Evolutionary conservation across 2,329 filamentous ascomycete genomes (phyloP).

Genomic region (Iodosphaeria phyllophila): DNA sequence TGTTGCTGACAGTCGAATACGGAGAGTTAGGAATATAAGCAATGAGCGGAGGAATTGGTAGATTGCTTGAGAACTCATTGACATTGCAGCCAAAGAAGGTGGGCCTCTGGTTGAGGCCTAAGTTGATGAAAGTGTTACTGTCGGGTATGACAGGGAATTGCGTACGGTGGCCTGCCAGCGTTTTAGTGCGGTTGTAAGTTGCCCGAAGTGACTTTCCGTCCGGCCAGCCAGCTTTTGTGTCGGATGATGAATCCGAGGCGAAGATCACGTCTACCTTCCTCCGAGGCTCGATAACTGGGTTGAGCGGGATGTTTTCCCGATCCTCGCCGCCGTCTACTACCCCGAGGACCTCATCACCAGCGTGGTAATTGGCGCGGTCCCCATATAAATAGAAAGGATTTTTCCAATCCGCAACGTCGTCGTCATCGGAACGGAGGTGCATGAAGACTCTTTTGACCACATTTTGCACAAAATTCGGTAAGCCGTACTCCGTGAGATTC

Average conservation of each 20-base stretch:
- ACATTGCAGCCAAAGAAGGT: conserved; percentile 48
- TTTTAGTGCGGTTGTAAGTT: neutral
- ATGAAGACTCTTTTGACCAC: neutral
- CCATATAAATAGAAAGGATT: neutral
- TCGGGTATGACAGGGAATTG: conserved; percentile 42
- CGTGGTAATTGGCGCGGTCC: conserved; percentile 13
- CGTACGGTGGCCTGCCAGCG: no score
- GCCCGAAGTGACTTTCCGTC: neutral
- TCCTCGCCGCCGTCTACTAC: conserved; percentile 31
- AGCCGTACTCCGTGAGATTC: neutral
- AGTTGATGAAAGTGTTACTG: conserved; percentile 33
- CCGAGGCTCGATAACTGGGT: conserved; percentile 27
- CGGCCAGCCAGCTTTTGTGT: neutral
- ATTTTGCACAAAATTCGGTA: neutral
- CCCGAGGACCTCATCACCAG: conserved; percentile 17
- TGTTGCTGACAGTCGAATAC: neutral
- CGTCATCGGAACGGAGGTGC: neutral
- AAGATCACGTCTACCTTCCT: conserved; percentile 27
- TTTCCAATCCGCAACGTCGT: neutral
- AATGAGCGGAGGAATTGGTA: no score
- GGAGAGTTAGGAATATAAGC: neutral
- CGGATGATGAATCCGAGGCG: neutral
- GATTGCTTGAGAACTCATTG: no score
- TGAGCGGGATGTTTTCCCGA: conserved; percentile 30
- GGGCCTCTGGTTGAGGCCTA: conserved; percentile 38